A percentile compares a stretch with the other conserved stretches of the same genome.
Evolutionary conservation across 2,329 filamentous ascomycete species (phyloP).

Genomic region (Alternaria dauci): DNA sequence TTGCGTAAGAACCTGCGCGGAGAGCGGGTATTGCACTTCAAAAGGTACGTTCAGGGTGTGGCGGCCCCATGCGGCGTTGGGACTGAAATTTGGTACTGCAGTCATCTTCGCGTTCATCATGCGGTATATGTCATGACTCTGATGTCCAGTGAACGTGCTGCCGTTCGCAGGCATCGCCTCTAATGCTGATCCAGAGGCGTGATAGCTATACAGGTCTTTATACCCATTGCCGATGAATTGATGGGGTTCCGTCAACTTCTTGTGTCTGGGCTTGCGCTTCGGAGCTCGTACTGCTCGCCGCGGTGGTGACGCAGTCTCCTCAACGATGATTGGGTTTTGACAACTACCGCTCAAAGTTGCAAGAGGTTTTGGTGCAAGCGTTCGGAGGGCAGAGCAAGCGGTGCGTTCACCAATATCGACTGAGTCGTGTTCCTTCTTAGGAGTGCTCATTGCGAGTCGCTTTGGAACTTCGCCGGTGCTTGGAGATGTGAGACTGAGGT

Average conservation of each 20-base stretch:
- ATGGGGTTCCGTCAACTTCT: conserved; percentile 13
- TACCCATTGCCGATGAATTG: conserved; percentile 22
- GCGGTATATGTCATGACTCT: conserved; percentile 26
- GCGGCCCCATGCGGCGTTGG: not conserved
- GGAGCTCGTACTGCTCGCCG: not conserved
- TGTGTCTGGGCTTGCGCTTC: not conserved
- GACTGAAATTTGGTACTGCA: conserved; percentile 3
- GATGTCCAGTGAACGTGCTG: conserved; percentile 23
- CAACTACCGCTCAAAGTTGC: conserved; percentile 21
- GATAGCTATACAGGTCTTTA: conserved; percentile 18
- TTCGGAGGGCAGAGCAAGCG: conserved; percentile 1
- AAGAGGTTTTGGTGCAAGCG: conserved; percentile 1
- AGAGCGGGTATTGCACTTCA: conserved; percentile 6
- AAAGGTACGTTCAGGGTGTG: conserved; percentile 11
- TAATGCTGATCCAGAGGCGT: conserved; percentile 10
- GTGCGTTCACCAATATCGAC: not conserved
- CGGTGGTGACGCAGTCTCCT: conserved; percentile 23
- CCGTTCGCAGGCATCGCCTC: conserved; percentile 14
- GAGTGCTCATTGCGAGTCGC: not conserved
- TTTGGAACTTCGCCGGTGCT: not conserved
- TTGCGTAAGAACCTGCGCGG: conserved; percentile 9
- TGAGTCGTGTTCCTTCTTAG: not conserved
- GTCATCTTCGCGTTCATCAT: conserved; percentile 22
- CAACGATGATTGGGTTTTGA: conserved; percentile 36
- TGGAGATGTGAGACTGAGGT: conserved; percentile 25